Base-by-base conservation (phyloP, 1,139 yeast species). In the Blastobotrys capitulatus region DNA sequence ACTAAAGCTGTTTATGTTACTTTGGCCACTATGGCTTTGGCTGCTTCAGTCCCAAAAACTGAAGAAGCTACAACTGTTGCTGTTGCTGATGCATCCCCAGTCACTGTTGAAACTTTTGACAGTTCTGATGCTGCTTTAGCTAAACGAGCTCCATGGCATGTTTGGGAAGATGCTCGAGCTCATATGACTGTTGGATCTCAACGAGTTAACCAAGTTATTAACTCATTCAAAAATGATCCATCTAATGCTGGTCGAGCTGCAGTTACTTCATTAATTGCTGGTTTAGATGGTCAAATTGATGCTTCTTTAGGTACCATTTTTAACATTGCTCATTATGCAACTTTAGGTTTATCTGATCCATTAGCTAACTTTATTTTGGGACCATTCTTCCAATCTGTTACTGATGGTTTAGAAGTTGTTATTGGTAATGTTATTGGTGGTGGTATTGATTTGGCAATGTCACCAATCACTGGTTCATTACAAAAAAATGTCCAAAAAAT, bases 261-360 rank as follows among this genome's bases (percentile, higher is more conserved):
- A 7, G 52, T 63, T 9, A 54, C 60, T 38, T 57, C 60, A 38
- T 53, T 57, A 42, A 57, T 66, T 47, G 54, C 63, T 19, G 67
- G 67, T 34, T 50, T 63, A 16, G 68, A 66, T 50, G 59, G 64
- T 26, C 69, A 66, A 53, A 57, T 65, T 48, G 69, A 66, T 47
- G 60, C 59, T 44, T 46, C 58, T 10, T 54, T 65, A 44, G 63
- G 60, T 8, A 52, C 59, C 19, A 51, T 63, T 36, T 53, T 59
- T 35, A 51, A 58, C 25, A 55, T 57, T 10, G 51, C 60, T 13
- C 52, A 60, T 20, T 60, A 60, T 26, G 39, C 56, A 16, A 60
- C 65, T 13, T 48, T 55, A 16, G 65, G 66, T 18, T 44, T 57
- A 35, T 57, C 63, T 31, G 47, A 53, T 52, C 60, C 59, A 5